Evolutionary conservation across 2,329 filamentous ascomycete genomes (phyloP).

Genomic region (Talaromyces amestolkiae): DNA sequence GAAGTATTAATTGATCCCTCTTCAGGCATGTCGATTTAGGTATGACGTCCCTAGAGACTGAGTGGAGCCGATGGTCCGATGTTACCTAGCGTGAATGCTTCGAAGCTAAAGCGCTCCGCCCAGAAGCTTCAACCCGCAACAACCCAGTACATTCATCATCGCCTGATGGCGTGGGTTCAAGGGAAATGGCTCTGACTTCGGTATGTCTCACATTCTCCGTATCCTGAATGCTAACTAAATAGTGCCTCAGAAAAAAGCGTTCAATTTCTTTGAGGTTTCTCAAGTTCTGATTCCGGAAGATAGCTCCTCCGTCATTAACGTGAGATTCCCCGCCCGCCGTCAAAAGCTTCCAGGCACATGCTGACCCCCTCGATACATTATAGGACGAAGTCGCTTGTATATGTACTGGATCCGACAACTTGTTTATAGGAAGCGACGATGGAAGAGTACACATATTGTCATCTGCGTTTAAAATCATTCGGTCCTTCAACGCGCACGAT

Average conservation of each 20-base stretch:
- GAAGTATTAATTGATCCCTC: no score
- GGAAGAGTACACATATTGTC: constrained; percentile 86
- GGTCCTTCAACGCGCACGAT: constrained; percentile 84
- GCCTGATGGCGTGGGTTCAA: constrained; percentile 32
- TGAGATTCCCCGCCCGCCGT: constrained; percentile 44
- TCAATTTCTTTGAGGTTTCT: constrained; percentile 97
- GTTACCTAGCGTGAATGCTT: neutral
- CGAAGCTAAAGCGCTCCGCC: neutral
- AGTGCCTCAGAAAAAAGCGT: constrained; percentile 81
- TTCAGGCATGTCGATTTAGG: neutral
- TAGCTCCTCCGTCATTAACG: constrained; percentile 73
- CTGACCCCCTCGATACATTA: constrained; percentile 16
- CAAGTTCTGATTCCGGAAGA: constrained; percentile 78
- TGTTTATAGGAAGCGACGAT: constrained; percentile 84
- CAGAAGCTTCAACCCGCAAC: constrained; percentile 12
- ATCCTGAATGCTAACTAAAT: neutral
- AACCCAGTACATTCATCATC: constrained; percentile 9
- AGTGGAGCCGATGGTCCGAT: neutral
- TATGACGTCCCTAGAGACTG: neutral
- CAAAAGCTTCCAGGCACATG: constrained; percentile 6
- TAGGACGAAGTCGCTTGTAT: constrained; percentile 73
- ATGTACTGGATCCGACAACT: constrained; percentile 80
- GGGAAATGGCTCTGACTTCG: constrained; percentile 46
- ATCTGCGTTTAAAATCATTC: constrained; percentile 78
- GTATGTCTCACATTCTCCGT: constrained; percentile 25